Percentiles rank a stretch among this genome's conserved stretches.
Conservation (phyloP, 257 asterid genomes). For the Linderniella brevidens region DNA sequence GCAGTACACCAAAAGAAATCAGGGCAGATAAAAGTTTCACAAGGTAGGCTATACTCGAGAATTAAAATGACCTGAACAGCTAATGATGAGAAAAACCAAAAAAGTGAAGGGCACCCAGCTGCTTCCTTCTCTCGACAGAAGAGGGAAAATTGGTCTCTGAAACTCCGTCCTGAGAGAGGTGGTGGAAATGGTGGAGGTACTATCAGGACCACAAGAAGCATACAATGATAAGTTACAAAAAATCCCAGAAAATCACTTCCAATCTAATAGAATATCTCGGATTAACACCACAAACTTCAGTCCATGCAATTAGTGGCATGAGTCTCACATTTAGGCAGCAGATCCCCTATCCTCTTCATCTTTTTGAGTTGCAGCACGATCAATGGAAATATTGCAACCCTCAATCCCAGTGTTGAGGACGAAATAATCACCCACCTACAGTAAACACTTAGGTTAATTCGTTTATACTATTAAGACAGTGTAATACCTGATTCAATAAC, state of each 20-base stretch:
- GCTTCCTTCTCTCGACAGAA: constrained; percentile 65
- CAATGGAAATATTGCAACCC: constrained; percentile 52
- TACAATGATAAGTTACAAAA: constrained; percentile 13
- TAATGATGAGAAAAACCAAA: constrained; percentile 57
- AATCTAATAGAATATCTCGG: neutral
- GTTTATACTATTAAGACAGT: neutral
- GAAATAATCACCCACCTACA: constrained; percentile 83
- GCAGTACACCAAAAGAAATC: neutral
- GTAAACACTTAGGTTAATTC: constrained; percentile 8
- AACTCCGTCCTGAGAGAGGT: constrained; percentile 57
- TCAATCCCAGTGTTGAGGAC: constrained; percentile 51
- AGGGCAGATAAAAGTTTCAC: constrained; percentile 7
- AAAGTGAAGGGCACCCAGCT: constrained; percentile 59
- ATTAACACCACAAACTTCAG: neutral
- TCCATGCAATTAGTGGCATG: constrained; percentile 4
- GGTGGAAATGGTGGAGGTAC: constrained; percentile 94
- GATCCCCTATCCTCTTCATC: constrained; percentile 40
- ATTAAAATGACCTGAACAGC: constrained; percentile 42
- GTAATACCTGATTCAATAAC: too few relatives aligned
- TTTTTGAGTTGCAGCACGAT: constrained; percentile 59
- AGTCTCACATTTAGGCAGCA: constrained; percentile 63
- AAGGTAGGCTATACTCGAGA: constrained; percentile 10
- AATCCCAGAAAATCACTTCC: neutral
- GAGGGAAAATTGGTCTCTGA: constrained; percentile 38
- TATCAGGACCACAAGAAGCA: constrained; percentile 24